These are phyloP conservation scores for Eucalyptus tenuipes DNA, from an alignment of 345 rosid genomes.

Conservation along the genomic window DNA sequence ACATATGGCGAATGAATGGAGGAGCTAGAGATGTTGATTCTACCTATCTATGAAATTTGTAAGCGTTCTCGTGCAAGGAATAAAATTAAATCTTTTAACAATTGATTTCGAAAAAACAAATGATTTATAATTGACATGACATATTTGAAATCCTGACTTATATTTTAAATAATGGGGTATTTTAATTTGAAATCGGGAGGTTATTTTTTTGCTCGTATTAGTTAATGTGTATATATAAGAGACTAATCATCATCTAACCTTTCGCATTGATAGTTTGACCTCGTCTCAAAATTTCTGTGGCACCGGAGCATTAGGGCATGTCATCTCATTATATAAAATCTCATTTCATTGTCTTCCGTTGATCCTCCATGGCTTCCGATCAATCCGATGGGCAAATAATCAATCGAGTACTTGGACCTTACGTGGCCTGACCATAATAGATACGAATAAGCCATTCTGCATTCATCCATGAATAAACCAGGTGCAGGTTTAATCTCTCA, in stretches of 20 bases:
- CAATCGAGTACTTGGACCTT: not conserved
- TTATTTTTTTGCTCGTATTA: too few relatives aligned
- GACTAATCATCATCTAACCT: not conserved
- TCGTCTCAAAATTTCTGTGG: not conserved
- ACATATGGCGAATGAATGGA: not conserved
- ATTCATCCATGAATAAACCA: too few relatives aligned
- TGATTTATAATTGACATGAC: rapidly evolving
- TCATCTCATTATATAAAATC: not conserved
- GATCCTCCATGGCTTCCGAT: not conserved
- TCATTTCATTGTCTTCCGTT: not conserved
- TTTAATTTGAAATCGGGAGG: too few relatives aligned
- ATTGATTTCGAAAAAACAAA: too few relatives aligned
- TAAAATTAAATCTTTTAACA: not conserved
- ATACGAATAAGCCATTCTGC: not conserved
- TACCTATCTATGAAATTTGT: not conserved
- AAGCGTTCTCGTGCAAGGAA: not conserved
- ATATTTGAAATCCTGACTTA: not conserved
- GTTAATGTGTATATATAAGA: not conserved
- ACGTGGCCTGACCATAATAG: too few relatives aligned
- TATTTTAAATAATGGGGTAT: too few relatives aligned
- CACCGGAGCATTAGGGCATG: not conserved
- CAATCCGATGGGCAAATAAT: not conserved
- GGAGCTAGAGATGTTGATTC: not conserved
- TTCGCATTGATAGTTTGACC: not conserved
- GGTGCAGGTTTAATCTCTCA: not conserved